Evolutionary conservation across 345 rosid species (phyloP), one percentile per base, ranked within the genome.

Genomic region (Salix arbutifolia): DNA sequence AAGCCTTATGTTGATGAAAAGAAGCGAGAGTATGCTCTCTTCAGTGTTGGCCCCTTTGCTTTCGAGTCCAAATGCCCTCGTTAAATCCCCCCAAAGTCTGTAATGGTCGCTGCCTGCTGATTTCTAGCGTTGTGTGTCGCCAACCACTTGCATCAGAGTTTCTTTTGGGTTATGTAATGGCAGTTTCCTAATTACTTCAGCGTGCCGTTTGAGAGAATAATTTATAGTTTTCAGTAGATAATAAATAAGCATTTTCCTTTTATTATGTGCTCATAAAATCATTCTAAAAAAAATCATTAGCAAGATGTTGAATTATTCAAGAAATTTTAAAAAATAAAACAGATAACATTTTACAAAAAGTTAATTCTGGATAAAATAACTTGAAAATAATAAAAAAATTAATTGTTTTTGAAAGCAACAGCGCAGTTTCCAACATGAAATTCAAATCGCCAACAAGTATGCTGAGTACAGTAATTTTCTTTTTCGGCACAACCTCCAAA

Each of bases 21-120:
- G 38, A 89, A 89, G 40, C 76, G 67, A 9, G 82, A 84, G 1
- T 91, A 74, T 52, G 84, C 79, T 35, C 84, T 96, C 72, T 93
- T 71, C 86, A 74, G 79, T 17, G 96, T 88, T 40, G 98, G 98
- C 2, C 99, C 98, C 8, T 86, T 93, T 40, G 99, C 96, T 16
- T 96, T 90, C 50, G 91, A 90, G 69, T 92, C 98, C 72, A 78
- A 79, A 44, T 96, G 99, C 77, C 83, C 75, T 3, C 84, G 67
- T 78, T 91, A 78, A 83, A n/a, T n/a, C 50, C 9, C 2, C 48
- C 68, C 68, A 18, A 0, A 52, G 7, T 58, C 3, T 23, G 28
- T 2, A 6, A 4, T 35, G 8, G 12, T 66, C 9, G 44, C 40
- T 8, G 0, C 69, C 69, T 12, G 0, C 5, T 58, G 62, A 10